A percentile compares a stretch with the other conserved stretches of the same genome.
These are phyloP conservation scores for Podospora bellae-mahoneyi DNA, from an alignment of 495 filamentous ascomycete genomes.

Conservation along the genomic window DNA sequence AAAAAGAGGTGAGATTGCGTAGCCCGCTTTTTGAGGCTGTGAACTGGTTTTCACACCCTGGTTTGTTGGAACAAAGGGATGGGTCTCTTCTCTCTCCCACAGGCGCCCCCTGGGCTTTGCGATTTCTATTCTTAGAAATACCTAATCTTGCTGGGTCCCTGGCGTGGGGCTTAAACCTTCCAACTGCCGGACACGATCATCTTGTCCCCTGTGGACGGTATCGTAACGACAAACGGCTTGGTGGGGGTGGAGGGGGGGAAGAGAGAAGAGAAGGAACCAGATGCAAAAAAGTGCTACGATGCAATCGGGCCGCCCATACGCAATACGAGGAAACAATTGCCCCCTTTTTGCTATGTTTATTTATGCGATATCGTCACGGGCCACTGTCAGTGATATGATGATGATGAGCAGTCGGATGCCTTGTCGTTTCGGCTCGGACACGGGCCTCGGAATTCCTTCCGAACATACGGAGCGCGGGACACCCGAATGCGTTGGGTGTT, in stretches of 20 bases:
- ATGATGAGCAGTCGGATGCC: not conserved
- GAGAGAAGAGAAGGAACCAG: not conserved
- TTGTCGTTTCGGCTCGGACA: not conserved
- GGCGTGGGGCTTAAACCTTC: not conserved
- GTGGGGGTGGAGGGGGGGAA: not conserved
- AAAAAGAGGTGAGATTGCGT: not conserved
- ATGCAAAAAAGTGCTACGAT: not conserved
- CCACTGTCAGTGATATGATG: not conserved
- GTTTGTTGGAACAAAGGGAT: not conserved
- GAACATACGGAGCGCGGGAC: not conserved
- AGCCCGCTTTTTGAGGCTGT: conserved; percentile 26
- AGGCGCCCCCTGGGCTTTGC: not conserved
- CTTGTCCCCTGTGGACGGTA: not conserved
- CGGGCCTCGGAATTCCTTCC: not conserved
- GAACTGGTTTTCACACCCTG: conserved; percentile 3
- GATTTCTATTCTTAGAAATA: conserved; percentile 7
- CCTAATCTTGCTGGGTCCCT: not conserved
- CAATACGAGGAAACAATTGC: not conserved
- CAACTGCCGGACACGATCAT: conserved; percentile 5
- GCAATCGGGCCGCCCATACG: not conserved
- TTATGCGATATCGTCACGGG: not conserved
- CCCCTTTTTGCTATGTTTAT: not conserved
- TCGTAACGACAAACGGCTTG: not conserved
- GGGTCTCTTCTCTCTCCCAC: not conserved
- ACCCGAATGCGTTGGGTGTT: not conserved